phyloP scores from a whole-genome alignment of 306 rosid species.

The Arachis stenosperma region DNA sequence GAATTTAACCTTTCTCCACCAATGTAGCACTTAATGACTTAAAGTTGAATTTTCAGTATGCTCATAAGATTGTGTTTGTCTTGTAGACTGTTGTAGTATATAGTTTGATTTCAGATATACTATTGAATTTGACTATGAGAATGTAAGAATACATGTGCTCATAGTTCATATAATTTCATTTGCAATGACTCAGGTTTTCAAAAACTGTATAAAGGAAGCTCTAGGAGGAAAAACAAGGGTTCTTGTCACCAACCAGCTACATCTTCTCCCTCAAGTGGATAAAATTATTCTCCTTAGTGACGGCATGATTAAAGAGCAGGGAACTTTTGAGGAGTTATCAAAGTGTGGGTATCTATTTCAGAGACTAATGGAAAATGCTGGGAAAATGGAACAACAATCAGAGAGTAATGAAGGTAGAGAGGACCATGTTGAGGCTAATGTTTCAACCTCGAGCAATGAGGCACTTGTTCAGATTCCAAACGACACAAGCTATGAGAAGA shows the following conservation, averaged over 20 bases:
- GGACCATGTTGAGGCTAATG: slow-evolving; percentile 34
- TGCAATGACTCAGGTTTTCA: slow-evolving; percentile 63
- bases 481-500: slow-evolving; percentile 49
- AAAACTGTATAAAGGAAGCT: slow-evolving; percentile 80
- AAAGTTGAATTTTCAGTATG: too few species aligned
- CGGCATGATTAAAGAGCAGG: slow-evolving; percentile 72
- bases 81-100: background rate
- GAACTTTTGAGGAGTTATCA: slow-evolving; percentile 88
- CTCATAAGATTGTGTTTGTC: slow-evolving; percentile 4
- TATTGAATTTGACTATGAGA: slow-evolving; percentile 7
- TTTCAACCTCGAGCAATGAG: slow-evolving; percentile 40
- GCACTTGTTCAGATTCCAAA: slow-evolving; percentile 43
- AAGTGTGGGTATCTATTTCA: slow-evolving; percentile 69
- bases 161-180: slow-evolving; percentile 22
- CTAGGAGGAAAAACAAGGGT: slow-evolving; percentile 79
- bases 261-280: slow-evolving; percentile 90
- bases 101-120: background rate
- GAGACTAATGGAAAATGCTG: slow-evolving; percentile 90
- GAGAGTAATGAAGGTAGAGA: slow-evolving; percentile 42
- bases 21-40: background rate
- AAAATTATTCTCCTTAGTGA: slow-evolving; percentile 68
- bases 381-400: slow-evolving; percentile 72
- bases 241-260: slow-evolving; percentile 94
- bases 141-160: slow-evolving; percentile 10
- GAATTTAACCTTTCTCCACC: background rate